A percentile compares a stretch with the other conserved stretches of the same genome.
Conservation (phyloP, 208 protist species). For the Crithidia mellificae region DNA sequence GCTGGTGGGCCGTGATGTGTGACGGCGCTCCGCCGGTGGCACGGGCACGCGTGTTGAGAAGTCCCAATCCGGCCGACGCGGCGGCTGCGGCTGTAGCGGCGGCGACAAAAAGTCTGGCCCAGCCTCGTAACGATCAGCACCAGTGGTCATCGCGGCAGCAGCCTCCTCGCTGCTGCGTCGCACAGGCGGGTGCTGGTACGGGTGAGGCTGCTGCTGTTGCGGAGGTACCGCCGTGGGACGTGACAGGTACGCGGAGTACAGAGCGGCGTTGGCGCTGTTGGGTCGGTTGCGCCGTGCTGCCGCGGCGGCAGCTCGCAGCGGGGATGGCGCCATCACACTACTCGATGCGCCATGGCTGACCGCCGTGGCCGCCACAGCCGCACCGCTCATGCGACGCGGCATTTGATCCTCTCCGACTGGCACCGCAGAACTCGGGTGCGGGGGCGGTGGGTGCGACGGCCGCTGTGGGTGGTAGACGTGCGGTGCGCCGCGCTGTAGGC, state of each 20-base stretch:
- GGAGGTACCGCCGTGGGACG: not conserved
- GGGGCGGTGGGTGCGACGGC: not conserved
- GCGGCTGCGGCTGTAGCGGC: not conserved
- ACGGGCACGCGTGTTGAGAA: slow-evolving; percentile 1
- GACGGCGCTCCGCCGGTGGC: slow-evolving; percentile 10
- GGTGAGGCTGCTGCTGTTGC: not conserved
- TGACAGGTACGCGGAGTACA: slow-evolving; percentile 12
- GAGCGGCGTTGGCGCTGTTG: slow-evolving; percentile 13
- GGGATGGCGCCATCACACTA: not conserved
- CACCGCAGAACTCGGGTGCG: too few relatives aligned
- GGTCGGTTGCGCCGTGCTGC: not conserved
- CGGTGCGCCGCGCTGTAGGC: too few relatives aligned
- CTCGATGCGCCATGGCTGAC: too few relatives aligned
- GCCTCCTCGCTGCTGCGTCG: not conserved
- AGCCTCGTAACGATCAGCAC: not conserved
- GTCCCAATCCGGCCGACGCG: not conserved
- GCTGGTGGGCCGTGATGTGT: not conserved
- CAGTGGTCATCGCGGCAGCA: too few relatives aligned
- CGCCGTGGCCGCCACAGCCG: too few relatives aligned
- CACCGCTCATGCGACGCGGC: too few relatives aligned
- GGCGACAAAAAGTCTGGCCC: not conserved
- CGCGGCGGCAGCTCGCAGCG: not conserved
- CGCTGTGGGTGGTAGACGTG: too few relatives aligned
- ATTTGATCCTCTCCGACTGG: too few relatives aligned
- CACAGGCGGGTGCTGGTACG: not conserved